A percentile compares a stretch with the other conserved stretches of the same genome.
These are phyloP conservation scores for Lunasporangiospora selenospora DNA, from an alignment of 192 early-diverging fungal genomes.

Conservation along the genomic window DNA sequence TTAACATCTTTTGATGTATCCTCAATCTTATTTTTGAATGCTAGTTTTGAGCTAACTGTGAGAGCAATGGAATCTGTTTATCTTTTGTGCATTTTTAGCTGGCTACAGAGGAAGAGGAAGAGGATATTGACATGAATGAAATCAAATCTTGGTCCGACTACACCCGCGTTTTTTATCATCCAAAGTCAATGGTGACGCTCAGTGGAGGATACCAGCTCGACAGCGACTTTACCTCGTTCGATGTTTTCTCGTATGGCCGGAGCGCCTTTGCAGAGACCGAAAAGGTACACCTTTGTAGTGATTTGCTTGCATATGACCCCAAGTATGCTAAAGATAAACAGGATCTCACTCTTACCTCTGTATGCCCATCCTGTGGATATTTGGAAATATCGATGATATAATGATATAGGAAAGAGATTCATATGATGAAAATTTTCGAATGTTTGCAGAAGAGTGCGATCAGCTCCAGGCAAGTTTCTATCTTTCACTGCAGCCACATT, in stretches of 20 bases:
- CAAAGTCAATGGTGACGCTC: conserved; percentile 59
- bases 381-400: neutral
- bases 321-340: too few species aligned
- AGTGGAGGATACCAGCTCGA: conserved; percentile 49
- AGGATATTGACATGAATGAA: conserved; percentile 58
- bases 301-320: neutral
- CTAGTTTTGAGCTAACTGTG: too few species aligned
- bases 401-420: conserved; percentile 52
- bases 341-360: too few species aligned
- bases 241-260: conserved; percentile 56
- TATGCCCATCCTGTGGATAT: too few species aligned
- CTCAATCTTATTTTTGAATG: too few species aligned
- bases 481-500: neutral
- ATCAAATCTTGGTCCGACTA: conserved; percentile 83
- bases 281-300: conserved; percentile 33
- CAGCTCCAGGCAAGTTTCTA: conserved; percentile 45
- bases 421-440: conserved; percentile 60
- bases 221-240: conserved; percentile 58
- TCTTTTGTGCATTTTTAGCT: too few species aligned
- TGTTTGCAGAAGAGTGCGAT: conserved; percentile 65
- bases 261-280: conserved; percentile 57
- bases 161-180: conserved; percentile 77
- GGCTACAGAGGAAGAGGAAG: conserved; percentile 44
- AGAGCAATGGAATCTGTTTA: too few species aligned
- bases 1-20: too few species aligned